These are phyloP conservation scores for Drechslerella coelobrocha DNA, from an alignment of 2,329 filamentous ascomycete species.

Conservation along the genomic window DNA sequence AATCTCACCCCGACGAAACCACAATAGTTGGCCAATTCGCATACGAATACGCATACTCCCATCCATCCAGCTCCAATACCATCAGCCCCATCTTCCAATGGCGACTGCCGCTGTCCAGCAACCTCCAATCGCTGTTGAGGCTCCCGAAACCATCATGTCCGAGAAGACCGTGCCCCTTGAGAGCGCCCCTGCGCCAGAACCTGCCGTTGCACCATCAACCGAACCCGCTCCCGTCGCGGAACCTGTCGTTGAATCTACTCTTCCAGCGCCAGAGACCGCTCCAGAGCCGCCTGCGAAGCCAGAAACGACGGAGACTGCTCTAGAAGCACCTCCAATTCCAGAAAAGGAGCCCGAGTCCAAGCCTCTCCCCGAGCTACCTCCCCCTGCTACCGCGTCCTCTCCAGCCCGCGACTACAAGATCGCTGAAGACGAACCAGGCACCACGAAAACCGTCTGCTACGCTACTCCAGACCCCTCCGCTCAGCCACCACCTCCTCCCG, in stretches of 20 bases:
- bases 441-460: slow-evolving; percentile 37
- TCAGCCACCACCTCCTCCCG: slow-evolving; percentile 64
- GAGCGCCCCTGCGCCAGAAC: slow-evolving; percentile 4
- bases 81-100: slow-evolving; percentile 15
- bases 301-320: no score
- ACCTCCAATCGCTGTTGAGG: slow-evolving; percentile 25
- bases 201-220: slow-evolving; percentile 1
- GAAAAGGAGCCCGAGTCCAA: background rate
- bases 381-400: background rate
- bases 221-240: background rate
- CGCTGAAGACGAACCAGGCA: slow-evolving; percentile 40
- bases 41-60: background rate
- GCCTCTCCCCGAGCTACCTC: slow-evolving; percentile 1
- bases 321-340: background rate
- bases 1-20: background rate
- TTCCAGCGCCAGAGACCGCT: background rate
- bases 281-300: background rate
- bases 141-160: slow-evolving; percentile 32
- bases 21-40: background rate
- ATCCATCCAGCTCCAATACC: background rate
- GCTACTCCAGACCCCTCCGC: slow-evolving; percentile 19
- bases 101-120: slow-evolving; percentile 30
- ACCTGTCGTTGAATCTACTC: slow-evolving; percentile 9
- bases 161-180: slow-evolving; percentile 33
- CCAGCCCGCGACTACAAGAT: slow-evolving; percentile 33